Percentiles rank a stretch among this genome's conserved stretches.
These are phyloP conservation scores for Cytospora leucostoma DNA, from an alignment of 2,329 filamentous ascomycete genomes.

Conservation along the genomic window DNA sequence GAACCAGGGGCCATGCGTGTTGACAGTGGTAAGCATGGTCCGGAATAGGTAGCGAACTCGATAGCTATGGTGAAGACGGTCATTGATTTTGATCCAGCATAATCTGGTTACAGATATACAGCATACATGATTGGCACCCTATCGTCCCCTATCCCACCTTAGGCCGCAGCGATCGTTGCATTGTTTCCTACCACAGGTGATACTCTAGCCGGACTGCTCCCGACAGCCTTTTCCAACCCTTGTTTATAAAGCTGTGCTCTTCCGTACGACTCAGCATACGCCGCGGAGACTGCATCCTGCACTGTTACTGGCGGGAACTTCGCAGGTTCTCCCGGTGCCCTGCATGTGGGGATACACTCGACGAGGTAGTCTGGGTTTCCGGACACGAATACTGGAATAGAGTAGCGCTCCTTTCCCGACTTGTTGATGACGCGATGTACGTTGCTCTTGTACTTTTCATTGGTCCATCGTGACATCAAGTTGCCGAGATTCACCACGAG, in stretches of 20 bases:
- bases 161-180: constrained; percentile 11
- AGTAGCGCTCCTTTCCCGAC: constrained; percentile 51
- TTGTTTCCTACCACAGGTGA: neutral
- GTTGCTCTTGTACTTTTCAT: constrained; percentile 54
- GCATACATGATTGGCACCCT: too few species aligned
- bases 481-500: constrained; percentile 54
- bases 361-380: constrained; percentile 48
- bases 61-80: too few species aligned
- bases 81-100: too few species aligned
- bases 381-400: constrained; percentile 54
- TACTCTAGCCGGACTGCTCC: neutral
- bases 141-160: too few species aligned
- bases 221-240: constrained; percentile 30
- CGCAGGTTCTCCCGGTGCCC: constrained; percentile 29
- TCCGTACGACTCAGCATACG: constrained; percentile 39
- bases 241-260: constrained; percentile 37
- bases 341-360: constrained; percentile 39
- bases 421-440: constrained; percentile 57
- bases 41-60: too few species aligned
- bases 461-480: constrained; percentile 51
- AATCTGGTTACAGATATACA: too few species aligned
- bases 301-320: constrained; percentile 39
- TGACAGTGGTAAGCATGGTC: too few species aligned
- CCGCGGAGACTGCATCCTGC: constrained; percentile 36
- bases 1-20: too few species aligned